Evolutionary conservation across 495 filamentous ascomycete genomes (phyloP).

Genomic region (Chaetomium cochliodes): DNA sequence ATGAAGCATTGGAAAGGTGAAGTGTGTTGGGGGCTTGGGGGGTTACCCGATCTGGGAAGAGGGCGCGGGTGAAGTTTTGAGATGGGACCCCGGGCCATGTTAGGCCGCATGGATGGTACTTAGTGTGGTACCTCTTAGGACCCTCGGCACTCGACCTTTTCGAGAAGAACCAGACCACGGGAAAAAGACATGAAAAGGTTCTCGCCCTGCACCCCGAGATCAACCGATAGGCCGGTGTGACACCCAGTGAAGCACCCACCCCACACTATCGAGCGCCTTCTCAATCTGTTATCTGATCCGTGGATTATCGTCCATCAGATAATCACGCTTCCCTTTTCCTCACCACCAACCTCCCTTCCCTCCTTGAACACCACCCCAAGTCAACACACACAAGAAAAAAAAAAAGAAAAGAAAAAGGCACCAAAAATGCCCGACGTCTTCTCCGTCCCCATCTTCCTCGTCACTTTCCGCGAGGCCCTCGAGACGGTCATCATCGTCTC

Average conservation of each 20-base stretch:
- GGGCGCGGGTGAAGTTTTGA: no score
- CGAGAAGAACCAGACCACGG: background rate
- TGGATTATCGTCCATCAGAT: constrained; percentile 25
- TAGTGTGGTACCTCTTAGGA: no score
- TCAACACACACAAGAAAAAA: background rate
- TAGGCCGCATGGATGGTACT: background rate
- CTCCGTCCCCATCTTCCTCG: constrained; percentile 75
- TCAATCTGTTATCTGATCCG: constrained; percentile 22
- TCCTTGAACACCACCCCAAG: background rate
- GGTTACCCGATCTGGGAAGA: no score
- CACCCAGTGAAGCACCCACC: background rate
- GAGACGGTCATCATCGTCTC: constrained; percentile 82
- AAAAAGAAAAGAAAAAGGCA: background rate
- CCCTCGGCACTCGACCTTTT: background rate
- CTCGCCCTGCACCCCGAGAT: constrained; percentile 8
- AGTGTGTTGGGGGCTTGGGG: no score
- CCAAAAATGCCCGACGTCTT: constrained; percentile 46
- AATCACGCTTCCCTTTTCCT: constrained; percentile 5
- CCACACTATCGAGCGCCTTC: no score
- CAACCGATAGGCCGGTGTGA: constrained; percentile 8
- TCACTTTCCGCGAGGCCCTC: constrained; percentile 79
- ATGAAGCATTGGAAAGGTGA: no score
- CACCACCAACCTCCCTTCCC: background rate
- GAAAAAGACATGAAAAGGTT: constrained; percentile 1
- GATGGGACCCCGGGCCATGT: no score